Base-by-base conservation (phyloP, 2,329 filamentous ascomycete species). In the Erysiphe pisi region DNA sequence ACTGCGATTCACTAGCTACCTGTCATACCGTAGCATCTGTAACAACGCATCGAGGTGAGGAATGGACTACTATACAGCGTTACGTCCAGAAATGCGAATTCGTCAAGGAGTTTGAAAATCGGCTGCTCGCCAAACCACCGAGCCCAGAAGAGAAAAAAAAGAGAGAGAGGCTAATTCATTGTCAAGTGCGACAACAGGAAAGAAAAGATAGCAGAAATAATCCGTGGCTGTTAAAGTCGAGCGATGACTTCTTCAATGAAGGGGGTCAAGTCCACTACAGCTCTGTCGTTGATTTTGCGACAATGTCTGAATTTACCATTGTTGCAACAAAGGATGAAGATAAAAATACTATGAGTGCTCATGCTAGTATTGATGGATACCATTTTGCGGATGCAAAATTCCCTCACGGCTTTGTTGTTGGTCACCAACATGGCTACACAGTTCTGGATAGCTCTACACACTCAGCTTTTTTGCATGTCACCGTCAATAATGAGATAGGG, bases 301-400 rank as follows among this genome's bases (percentile, higher is more conserved):
- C 91, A 7, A 98, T 97, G 94, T 90, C 91, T 58, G 95, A 99
- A 82, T 99, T 97, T 82, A 95, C 99, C 81, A 89, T 99, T 58
- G 91, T 97, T 75, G 94, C 94, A 1, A 90, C 90, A 8, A 87
- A 87, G 71, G 85, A 87, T 78, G 85, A 89, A 47, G 89, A 91
- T 56, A 85, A 88, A 77, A 85, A 90, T 58, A 91, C 88, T 1
- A 85, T 97, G 78, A 89, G 89, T 78, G 90, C 94, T 49, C 89
- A 94, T 80, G 89, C 93, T 70, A 97, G 93, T 82, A 85, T 98
- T 65, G 93, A 99, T 81, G 96, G 94, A 77, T 86, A 87, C 78
- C 89, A 85, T 8, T 99, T 95, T 80, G 94, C 94, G 0, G 86
- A 90, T 78, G 94, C 93, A 18, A 86, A 91, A 76, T 98, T 98